A percentile compares a stretch with the other conserved stretches of the same genome.
These are phyloP conservation scores for Wickerhamomyces canadensis DNA, from an alignment of 805 yeast species.

Conservation along the genomic window DNA sequence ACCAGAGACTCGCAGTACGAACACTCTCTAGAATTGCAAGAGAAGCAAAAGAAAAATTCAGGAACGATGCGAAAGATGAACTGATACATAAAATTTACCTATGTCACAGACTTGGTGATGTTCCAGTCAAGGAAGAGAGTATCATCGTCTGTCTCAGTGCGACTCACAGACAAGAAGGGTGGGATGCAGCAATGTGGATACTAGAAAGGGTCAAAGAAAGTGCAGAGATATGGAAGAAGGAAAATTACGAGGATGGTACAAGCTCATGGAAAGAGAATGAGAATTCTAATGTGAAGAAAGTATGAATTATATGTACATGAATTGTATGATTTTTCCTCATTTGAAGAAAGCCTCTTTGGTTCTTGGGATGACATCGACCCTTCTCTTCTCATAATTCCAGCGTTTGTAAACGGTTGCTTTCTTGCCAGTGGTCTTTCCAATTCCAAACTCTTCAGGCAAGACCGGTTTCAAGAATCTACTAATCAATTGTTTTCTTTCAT, in stretches of 20 bases:
- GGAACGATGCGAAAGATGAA: constrained; percentile 12
- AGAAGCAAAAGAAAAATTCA: constrained; percentile 26
- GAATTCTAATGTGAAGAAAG: constrained; percentile 13
- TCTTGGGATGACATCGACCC: constrained; percentile 49
- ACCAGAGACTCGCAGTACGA: constrained; percentile 34
- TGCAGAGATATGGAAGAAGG: constrained; percentile 49
- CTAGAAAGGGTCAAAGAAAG: constrained; percentile 38
- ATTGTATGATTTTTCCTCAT: background rate
- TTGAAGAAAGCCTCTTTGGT: constrained; percentile 42
- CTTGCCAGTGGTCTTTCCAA: constrained; percentile 41
- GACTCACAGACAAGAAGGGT: constrained; percentile 42
- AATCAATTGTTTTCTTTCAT: constrained; percentile 29
- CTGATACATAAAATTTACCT: constrained; percentile 33
- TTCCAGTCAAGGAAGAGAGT: constrained; percentile 43
- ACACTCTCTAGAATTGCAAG: constrained; percentile 32
- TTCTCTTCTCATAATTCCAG: constrained; percentile 54
- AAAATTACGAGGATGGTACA: constrained; percentile 36
- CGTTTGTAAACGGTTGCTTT: constrained; percentile 45
- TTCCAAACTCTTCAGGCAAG: constrained; percentile 43
- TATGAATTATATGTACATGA: background rate
- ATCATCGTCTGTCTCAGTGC: constrained; percentile 38
- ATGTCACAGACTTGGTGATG: constrained; percentile 41
- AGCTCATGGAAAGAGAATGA: constrained; percentile 40
- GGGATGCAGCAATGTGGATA: constrained; percentile 39
- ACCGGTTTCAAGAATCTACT: constrained; percentile 48